These are phyloP conservation scores for Stellera chamaejasme DNA, from an alignment of 345 rosid species.

Conservation along the genomic window DNA sequence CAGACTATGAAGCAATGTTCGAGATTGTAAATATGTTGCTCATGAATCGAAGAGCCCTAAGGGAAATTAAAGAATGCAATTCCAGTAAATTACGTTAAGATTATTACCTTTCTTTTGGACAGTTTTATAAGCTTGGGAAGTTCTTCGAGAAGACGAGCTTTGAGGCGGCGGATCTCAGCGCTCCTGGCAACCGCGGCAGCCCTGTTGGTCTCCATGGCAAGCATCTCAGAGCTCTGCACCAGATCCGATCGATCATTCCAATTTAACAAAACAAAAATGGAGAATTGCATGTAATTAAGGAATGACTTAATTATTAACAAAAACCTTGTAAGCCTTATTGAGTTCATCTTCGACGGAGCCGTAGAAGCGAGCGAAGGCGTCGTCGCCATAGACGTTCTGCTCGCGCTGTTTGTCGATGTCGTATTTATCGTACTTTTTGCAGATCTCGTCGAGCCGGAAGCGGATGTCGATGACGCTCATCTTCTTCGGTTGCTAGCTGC, in stretches of 20 bases:
- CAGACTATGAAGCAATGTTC: no score
- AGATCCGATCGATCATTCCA: not conserved
- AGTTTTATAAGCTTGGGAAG: conserved; percentile 58
- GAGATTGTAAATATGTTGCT: no score
- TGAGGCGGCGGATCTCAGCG: conserved; percentile 74
- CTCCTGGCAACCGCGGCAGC: conserved; percentile 62
- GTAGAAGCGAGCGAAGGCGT: conserved; percentile 59
- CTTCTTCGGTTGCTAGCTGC: not conserved
- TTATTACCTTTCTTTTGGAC: conserved; percentile 52
- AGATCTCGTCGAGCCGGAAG: conserved; percentile 67
- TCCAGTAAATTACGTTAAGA: not conserved
- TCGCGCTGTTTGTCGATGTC: conserved; percentile 64
- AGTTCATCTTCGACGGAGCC: conserved; percentile 45
- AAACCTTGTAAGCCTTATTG: conserved; percentile 38
- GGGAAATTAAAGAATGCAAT: no score
- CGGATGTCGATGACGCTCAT: conserved; percentile 66
- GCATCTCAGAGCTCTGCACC: conserved; percentile 58
- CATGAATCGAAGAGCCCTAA: not conserved
- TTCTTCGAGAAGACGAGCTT: conserved; percentile 62
- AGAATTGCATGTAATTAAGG: not conserved
- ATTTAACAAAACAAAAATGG: not conserved
- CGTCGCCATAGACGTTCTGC: conserved; percentile 47
- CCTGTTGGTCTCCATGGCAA: conserved; percentile 46
- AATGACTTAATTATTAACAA: no score
- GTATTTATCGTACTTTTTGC: conserved; percentile 76